phyloP scores from a whole-genome alignment of 331 rosid species.

The Malus hybrid region DNA sequence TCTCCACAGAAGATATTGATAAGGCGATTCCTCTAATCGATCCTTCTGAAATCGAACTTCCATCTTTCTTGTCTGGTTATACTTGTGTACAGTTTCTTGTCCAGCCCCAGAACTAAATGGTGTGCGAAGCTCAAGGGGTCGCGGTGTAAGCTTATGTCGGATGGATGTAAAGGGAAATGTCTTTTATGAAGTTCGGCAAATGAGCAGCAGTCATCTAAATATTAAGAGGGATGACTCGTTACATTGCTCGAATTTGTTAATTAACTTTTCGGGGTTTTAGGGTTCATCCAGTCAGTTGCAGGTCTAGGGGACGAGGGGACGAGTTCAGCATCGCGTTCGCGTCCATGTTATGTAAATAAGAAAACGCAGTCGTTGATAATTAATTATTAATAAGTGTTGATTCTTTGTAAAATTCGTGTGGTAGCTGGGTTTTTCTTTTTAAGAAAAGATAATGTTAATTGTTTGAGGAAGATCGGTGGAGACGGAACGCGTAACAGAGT shows the following conservation, averaged over 20 bases:
- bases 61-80: constrained; percentile 52
- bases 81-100: constrained; percentile 72
- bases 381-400: too few relatives aligned
- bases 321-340: neutral
- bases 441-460: too few relatives aligned
- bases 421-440: too few relatives aligned
- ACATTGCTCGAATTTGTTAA: constrained; percentile 4
- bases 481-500: too few relatives aligned
- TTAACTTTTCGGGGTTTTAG: neutral
- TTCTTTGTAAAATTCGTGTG: too few relatives aligned
- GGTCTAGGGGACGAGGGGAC: neutral
- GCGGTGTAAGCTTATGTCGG: neutral
- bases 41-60: constrained; percentile 64
- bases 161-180: neutral
- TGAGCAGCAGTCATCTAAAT: constrained; percentile 13
- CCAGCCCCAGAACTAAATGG: constrained; percentile 32
- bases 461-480: too few relatives aligned
- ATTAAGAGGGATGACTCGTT: constrained; percentile 6
- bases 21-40: constrained; percentile 81
- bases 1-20: constrained; percentile 91
- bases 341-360: neutral
- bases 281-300: constrained; percentile 6
- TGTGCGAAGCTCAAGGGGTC: neutral
- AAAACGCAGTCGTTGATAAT: too few relatives aligned
- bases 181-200: neutral